Percentiles rank a stretch among this genome's conserved stretches.
phyloP scores from a whole-genome alignment of 192 early-diverging fungal genomes.

The Backusella circina region DNA sequence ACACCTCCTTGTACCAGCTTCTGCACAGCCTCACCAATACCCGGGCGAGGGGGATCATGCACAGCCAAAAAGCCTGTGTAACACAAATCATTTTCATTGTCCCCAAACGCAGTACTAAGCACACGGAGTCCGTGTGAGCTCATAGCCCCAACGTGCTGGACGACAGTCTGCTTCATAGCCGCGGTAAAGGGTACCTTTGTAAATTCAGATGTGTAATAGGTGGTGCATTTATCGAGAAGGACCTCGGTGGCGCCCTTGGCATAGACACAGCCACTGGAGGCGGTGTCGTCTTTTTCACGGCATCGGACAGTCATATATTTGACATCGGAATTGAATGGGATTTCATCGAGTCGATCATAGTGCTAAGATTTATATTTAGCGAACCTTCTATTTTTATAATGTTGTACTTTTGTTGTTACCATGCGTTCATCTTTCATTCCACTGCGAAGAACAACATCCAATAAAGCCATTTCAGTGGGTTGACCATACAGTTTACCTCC shows the following conservation, averaged over 20 bases:
- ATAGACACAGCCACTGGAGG: conserved; percentile 34
- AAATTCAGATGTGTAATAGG: conserved; percentile 53
- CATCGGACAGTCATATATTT: conserved; percentile 90
- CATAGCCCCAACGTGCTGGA: conserved; percentile 60
- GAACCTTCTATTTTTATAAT: not conserved
- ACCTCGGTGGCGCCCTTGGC: conserved; percentile 89
- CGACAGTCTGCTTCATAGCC: conserved; percentile 53
- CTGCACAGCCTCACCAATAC: conserved; percentile 71
- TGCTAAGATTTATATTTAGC: conserved; percentile 12
- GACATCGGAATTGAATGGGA: conserved; percentile 89
- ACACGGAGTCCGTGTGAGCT: conserved; percentile 80
- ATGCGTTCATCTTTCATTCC: conserved; percentile 71
- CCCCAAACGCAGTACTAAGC: conserved; percentile 78
- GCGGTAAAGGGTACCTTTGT: conserved; percentile 52
- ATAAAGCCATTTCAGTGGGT: conserved; percentile 91
- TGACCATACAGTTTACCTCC: conserved; percentile 80
- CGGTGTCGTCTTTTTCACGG: conserved; percentile 24
- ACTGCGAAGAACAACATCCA: conserved; percentile 60
- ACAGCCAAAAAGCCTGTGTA: conserved; percentile 88
- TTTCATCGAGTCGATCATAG: conserved; percentile 65
- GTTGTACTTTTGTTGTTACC: conserved; percentile 33
- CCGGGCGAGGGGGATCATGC: conserved; percentile 87
- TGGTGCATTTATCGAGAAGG: conserved; percentile 68
- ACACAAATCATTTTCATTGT: conserved; percentile 46
- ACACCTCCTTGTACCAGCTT: conserved; percentile 76